Percentiles rank a stretch among this genome's conserved stretches.
phyloP scores from a whole-genome alignment of 2,329 filamentous ascomycete species.

The Colletotrichum tamarilloi region DNA sequence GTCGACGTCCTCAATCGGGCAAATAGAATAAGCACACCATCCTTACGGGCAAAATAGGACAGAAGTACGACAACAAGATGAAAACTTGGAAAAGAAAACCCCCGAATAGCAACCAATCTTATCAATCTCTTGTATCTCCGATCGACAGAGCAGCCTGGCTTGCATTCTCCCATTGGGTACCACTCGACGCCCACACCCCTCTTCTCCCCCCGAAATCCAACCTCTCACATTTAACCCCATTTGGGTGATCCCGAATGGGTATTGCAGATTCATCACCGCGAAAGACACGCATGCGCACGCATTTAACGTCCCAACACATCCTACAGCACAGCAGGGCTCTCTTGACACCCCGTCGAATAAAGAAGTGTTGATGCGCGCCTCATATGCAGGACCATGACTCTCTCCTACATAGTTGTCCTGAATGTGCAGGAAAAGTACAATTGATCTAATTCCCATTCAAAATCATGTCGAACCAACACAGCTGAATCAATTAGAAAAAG shows the following conservation, averaged over 20 bases:
- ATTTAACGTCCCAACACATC: neutral
- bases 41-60: no score
- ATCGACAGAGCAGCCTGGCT: neutral
- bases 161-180: neutral
- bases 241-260: neutral
- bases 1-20: neutral
- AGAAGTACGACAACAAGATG: no score
- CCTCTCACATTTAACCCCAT: neutral
- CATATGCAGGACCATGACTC: slow-evolving; percentile 1
- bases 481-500: neutral
- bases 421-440: neutral
- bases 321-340: neutral
- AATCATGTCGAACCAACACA: neutral
- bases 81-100: neutral
- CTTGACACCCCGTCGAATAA: neutral
- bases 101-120: neutral
- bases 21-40: neutral
- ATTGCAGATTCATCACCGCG: neutral
- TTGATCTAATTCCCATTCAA: neutral
- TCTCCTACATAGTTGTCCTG: neutral
- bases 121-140: neutral
- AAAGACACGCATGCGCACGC: neutral
- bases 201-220: neutral
- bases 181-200: neutral
- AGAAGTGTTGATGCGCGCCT: neutral